A percentile compares a stretch with the other conserved stretches of the same genome.
These are phyloP conservation scores for Linum trigynum DNA, from an alignment of 345 rosid species.

Conservation along the genomic window DNA sequence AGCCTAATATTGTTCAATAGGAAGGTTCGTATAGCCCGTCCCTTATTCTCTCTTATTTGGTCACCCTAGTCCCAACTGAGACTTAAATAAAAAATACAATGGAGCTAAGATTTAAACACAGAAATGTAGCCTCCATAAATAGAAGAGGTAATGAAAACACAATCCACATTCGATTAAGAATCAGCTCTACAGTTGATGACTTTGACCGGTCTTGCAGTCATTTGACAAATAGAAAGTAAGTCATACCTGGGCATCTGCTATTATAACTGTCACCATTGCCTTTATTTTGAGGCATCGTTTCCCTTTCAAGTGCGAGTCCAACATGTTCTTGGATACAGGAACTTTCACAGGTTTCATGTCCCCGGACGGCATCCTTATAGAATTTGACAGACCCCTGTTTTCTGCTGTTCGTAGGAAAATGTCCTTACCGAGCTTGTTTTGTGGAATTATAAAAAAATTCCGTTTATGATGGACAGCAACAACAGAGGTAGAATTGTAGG, in stretches of 20 bases:
- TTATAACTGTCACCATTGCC: slow-evolving; percentile 64
- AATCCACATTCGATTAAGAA: too few species aligned
- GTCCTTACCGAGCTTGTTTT: slow-evolving; percentile 92
- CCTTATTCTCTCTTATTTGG: too few species aligned
- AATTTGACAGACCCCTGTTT: slow-evolving; percentile 42
- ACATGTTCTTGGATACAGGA: slow-evolving; percentile 77
- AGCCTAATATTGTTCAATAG: too few species aligned
- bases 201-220: too few species aligned
- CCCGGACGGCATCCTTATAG: slow-evolving; percentile 84
- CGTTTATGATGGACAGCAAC: slow-evolving; percentile 63
- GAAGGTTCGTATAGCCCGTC: too few species aligned
- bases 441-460: slow-evolving; percentile 71
- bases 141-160: background rate
- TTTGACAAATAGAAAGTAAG: slow-evolving; percentile 1
- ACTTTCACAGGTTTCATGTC: slow-evolving; percentile 74
- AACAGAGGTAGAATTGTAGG: slow-evolving; percentile 44
- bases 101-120: background rate
- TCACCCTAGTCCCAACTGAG: background rate
- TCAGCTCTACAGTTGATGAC: too few species aligned
- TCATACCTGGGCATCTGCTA: slow-evolving; percentile 66
- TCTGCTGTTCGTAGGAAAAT: slow-evolving; percentile 71
- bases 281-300: slow-evolving; percentile 36
- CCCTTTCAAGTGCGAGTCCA: slow-evolving; percentile 73
- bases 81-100: too few species aligned
- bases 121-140: background rate